Percentiles rank a stretch among this genome's conserved stretches.
Conservation (phyloP, 805 yeast genomes). For the Candida dajiaensis region DNA sequence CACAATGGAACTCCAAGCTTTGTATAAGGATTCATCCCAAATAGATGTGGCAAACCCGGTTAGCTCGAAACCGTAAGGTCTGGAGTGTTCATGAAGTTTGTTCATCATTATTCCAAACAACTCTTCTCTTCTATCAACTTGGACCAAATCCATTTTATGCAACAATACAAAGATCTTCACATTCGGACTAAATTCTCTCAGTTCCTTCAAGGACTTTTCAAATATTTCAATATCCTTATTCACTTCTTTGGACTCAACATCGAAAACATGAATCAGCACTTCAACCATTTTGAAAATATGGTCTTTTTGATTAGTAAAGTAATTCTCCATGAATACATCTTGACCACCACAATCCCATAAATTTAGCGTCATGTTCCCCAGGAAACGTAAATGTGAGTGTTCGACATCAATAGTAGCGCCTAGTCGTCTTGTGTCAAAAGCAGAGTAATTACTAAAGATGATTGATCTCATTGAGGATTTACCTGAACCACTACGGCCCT, state of each 20-base stretch:
- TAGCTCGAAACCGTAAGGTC: constrained; percentile 60
- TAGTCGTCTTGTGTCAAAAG: constrained; percentile 88
- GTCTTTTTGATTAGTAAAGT: constrained; percentile 80
- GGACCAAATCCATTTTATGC: constrained; percentile 96
- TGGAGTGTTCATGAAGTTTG: constrained; percentile 67
- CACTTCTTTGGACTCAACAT: constrained; percentile 88
- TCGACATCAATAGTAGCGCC: constrained; percentile 99
- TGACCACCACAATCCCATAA: constrained; percentile 99
- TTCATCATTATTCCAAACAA: constrained; percentile 80
- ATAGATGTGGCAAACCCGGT: constrained; percentile 92
- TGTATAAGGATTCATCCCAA: constrained; percentile 94
- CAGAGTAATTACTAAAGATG: constrained; percentile 92
- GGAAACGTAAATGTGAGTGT: constrained; percentile 85
- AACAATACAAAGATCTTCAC: constrained; percentile 88
- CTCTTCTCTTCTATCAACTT: constrained; percentile 77
- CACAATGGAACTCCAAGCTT: constrained; percentile 96
- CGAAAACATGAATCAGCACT: constrained; percentile 92
- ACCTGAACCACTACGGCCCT: constrained; percentile 96
- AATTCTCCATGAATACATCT: constrained; percentile 93
- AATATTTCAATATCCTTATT: constrained; percentile 92
- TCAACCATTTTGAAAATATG: constrained; percentile 95
- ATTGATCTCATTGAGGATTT: constrained; percentile 97
- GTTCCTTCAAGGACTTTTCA: constrained; percentile 71
- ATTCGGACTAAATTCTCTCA: constrained; percentile 79
- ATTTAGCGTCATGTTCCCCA: constrained; percentile 92